A percentile compares a stretch with the other conserved stretches of the same genome.
Conservation (phyloP, 2,329 filamentous ascomycete genomes). For the Esteya vermicola region DNA sequence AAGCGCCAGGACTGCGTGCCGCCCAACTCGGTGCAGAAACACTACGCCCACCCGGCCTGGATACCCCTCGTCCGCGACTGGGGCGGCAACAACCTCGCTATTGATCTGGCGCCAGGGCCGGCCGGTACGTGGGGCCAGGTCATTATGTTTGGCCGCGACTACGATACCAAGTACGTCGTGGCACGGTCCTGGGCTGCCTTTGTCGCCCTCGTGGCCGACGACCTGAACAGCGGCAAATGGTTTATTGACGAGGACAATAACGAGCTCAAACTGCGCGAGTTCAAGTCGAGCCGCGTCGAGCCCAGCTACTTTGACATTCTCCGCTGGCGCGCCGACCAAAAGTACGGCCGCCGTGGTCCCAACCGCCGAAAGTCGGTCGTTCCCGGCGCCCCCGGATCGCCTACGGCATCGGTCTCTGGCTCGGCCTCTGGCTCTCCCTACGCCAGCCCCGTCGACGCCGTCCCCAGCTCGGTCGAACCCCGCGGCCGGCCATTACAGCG, state of each 20-base stretch:
- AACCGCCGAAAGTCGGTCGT: constrained; percentile 41
- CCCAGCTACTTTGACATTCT: constrained; percentile 90
- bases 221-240: constrained; percentile 79
- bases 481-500: constrained; percentile 61
- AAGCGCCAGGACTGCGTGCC: constrained; percentile 80
- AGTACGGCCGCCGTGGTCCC: constrained; percentile 57
- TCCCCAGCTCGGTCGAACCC: constrained; percentile 41
- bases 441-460: constrained; percentile 45
- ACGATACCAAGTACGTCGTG: constrained; percentile 96
- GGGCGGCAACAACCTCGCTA: constrained; percentile 94
- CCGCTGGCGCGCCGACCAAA: constrained; percentile 90
- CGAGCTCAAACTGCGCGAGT: constrained; percentile 85
- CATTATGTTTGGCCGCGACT: constrained; percentile 92
- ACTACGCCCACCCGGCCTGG: constrained; percentile 88
- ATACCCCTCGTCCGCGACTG: constrained; percentile 93
- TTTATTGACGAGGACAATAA: constrained; percentile 83
- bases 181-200: constrained; percentile 85
- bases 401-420: constrained; percentile 8
- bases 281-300: constrained; percentile 78
- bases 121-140: constrained; percentile 90
- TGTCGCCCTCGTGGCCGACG: constrained; percentile 75
- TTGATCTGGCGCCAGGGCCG: constrained; percentile 84
- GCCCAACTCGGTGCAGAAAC: constrained; percentile 72
- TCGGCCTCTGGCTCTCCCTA: constrained; percentile 48
- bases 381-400: constrained; percentile 17